These are phyloP conservation scores for Aristolochia contorta DNA, from an alignment of 164 flowering plant species.

Conservation along the genomic window DNA sequence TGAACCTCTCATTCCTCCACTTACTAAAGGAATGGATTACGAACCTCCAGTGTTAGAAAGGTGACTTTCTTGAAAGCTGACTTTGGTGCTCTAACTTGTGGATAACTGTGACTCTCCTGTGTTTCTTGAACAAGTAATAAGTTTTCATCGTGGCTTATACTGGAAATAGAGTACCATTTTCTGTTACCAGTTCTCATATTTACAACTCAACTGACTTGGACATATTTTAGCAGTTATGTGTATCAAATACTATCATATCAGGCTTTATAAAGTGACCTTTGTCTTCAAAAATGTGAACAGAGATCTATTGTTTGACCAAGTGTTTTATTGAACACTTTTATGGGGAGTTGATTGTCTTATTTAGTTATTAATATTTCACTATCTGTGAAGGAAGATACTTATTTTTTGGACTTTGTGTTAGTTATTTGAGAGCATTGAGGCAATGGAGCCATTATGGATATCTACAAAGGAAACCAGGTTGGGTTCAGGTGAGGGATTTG, in stretches of 20 bases:
- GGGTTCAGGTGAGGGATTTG: no score
- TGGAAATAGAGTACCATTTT: background rate
- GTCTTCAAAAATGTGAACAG: background rate
- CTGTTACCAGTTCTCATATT: background rate
- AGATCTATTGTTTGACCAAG: no score
- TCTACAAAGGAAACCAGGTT: no score
- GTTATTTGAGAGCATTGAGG: no score
- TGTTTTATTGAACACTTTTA: no score
- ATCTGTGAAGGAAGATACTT: no score
- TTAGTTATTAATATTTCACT: no score
- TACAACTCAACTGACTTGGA: no score
- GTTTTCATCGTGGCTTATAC: background rate
- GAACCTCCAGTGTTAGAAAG: slow-evolving; percentile 82
- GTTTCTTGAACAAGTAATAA: background rate
- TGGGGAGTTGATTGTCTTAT: no score
- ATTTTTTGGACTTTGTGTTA: no score
- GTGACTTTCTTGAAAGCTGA: slow-evolving; percentile 90
- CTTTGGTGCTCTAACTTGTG: background rate
- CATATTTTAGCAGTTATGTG: no score
- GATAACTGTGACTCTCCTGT: background rate
- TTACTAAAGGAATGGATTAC: slow-evolving; percentile 50
- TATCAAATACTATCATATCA: background rate
- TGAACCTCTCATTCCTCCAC: slow-evolving; percentile 70
- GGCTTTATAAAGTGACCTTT: background rate
- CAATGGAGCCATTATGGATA: no score